phyloP scores from a whole-genome alignment of 495 filamentous ascomycete genomes.

The Delitschia confertaspora region DNA sequence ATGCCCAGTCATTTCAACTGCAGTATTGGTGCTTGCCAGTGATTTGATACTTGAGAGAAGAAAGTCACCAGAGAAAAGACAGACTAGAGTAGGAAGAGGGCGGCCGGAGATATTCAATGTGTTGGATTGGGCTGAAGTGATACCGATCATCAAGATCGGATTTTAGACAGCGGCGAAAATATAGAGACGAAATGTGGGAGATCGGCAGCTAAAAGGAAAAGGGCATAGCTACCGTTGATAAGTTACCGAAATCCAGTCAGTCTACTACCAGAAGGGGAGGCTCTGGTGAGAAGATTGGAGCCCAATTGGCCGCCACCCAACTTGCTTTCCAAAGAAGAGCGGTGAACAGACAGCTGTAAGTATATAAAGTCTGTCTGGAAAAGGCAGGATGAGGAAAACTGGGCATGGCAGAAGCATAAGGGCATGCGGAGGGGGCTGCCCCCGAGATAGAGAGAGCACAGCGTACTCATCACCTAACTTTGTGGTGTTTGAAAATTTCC shows the following conservation, averaged over 20 bases:
- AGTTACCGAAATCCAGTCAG: too few species aligned
- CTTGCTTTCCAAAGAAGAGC: constrained; percentile 7
- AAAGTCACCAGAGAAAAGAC: too few species aligned
- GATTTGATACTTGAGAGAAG: not conserved
- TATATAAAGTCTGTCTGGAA: too few species aligned
- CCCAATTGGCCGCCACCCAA: constrained; percentile 6
- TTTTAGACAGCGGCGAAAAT: too few species aligned
- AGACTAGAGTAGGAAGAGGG: too few species aligned
- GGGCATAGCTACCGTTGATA: constrained; percentile 16
- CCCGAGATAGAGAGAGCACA: constrained; percentile 10
- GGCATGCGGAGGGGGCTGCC: constrained; percentile 1
- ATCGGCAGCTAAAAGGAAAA: constrained; percentile 10
- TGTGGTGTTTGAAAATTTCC: constrained; percentile 17
- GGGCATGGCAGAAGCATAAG: not conserved
- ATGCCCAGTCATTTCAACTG: not conserved
- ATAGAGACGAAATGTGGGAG: too few species aligned
- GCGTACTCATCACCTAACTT: constrained; percentile 13
- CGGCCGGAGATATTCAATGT: too few species aligned
- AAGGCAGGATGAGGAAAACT: not conserved
- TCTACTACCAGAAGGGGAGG: not conserved
- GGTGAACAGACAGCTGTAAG: constrained; percentile 12
- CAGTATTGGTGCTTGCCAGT: not conserved
- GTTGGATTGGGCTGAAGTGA: too few species aligned
- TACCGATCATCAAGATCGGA: too few species aligned
- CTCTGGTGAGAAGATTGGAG: not conserved